Conservation (phyloP, 495 filamentous ascomycete genomes). For the Staphylotrichum tortipilum region DNA sequence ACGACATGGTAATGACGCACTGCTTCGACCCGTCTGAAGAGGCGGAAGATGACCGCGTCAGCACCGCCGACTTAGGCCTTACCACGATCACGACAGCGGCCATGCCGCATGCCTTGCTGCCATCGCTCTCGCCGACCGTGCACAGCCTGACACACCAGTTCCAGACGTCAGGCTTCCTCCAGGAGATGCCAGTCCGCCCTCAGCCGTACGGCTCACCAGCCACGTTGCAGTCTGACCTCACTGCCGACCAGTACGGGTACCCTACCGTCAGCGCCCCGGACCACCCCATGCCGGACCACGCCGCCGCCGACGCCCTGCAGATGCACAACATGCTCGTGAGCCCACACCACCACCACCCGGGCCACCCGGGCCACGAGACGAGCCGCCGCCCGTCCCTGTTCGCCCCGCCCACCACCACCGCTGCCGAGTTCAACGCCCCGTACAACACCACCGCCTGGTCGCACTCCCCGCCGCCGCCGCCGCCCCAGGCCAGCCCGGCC, state of each 20-base stretch:
- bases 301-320: constrained; percentile 23
- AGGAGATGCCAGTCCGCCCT: constrained; percentile 23
- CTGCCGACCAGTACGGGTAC: no score
- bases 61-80: constrained; percentile 9
- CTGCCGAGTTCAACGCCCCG: background rate
- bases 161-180: constrained; percentile 18
- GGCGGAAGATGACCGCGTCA: constrained; percentile 18
- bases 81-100: constrained; percentile 20
- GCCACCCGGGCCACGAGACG: background rate
- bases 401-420: background rate
- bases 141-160: constrained; percentile 27
- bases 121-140: constrained; percentile 3
- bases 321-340: constrained; percentile 9
- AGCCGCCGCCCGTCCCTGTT: constrained; percentile 7
- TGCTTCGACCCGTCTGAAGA: constrained; percentile 30
- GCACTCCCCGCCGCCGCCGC: constrained; percentile 10
- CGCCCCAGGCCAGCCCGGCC: background rate
- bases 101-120: constrained; percentile 19
- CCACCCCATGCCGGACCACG: constrained; percentile 22
- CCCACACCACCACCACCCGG: background rate
- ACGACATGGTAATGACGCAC: constrained; percentile 22
- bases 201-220: constrained; percentile 15
- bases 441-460: background rate
- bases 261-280: constrained; percentile 9
- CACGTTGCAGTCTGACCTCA: no score